These are phyloP conservation scores for Citrullus colocynthis DNA, from an alignment of 306 rosid species.

Conservation along the genomic window DNA sequence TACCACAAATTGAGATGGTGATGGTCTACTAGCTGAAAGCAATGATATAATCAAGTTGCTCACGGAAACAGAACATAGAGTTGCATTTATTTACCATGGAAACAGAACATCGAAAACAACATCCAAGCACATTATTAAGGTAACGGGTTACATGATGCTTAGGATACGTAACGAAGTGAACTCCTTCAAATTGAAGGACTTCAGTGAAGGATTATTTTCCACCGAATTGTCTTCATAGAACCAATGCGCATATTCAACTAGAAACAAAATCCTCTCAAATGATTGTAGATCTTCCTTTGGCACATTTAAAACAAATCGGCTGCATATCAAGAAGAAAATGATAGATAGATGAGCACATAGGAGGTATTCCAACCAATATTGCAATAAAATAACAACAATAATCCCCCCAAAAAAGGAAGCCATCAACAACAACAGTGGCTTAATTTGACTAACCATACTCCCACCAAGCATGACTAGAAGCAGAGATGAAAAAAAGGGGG, in stretches of 20 bases:
- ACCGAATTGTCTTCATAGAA: conserved; percentile 96
- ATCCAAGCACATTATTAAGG: neutral
- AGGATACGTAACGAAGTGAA: conserved; percentile 93
- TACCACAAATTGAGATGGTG: neutral
- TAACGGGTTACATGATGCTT: neutral
- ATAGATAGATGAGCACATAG: neutral
- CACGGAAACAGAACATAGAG: neutral
- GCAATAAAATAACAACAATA: neutral
- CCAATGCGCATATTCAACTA: conserved; percentile 99
- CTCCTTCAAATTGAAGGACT: conserved; percentile 91
- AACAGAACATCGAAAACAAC: neutral
- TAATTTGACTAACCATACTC: neutral
- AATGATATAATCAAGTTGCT: neutral
- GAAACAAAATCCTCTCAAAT: conserved; percentile 89
- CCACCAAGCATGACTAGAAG: neutral
- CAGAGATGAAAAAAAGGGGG: neutral
- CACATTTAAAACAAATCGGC: conserved; percentile 92
- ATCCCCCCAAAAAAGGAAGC: neutral
- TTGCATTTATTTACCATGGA: neutral
- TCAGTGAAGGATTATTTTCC: conserved; percentile 82
- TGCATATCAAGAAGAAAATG: conserved; percentile 24
- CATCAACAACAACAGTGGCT: neutral
- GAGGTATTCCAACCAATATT: neutral
- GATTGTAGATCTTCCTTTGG: conserved; percentile 97
- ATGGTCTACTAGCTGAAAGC: neutral